Conservation (phyloP, 495 filamentous ascomycete species). For the Diplogelasinospora grovesii region DNA sequence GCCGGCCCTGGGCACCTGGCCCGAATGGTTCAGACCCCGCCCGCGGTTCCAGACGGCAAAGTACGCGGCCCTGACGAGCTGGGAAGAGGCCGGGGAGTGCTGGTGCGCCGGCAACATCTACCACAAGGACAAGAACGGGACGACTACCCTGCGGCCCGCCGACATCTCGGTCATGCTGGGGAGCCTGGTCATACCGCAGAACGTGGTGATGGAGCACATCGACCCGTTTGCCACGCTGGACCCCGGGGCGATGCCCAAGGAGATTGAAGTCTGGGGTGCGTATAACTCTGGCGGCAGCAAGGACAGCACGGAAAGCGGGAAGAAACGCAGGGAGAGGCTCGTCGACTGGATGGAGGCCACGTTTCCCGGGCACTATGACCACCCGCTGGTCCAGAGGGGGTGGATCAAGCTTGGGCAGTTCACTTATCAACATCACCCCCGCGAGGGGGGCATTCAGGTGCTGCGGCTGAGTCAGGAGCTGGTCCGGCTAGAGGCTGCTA, state of each 20-base stretch:
- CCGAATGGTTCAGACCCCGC: conserved; percentile 17
- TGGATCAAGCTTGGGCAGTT: conserved; percentile 49
- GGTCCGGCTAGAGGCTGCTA: conserved; percentile 24
- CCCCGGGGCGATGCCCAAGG: conserved; percentile 47
- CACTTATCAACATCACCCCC: conserved; percentile 39
- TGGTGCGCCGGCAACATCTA: conserved; percentile 50
- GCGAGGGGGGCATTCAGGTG: conserved; percentile 41
- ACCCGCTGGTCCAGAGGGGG: conserved; percentile 15
- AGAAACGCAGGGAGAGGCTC: conserved; percentile 22
- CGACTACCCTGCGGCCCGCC: conserved; percentile 21
- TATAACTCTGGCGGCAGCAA: no score
- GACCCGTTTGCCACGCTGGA: conserved; percentile 45
- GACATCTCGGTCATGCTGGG: conserved; percentile 43
- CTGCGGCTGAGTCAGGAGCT: conserved; percentile 41
- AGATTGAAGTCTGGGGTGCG: conserved; percentile 55
- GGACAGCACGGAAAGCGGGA: conserved; percentile 23
- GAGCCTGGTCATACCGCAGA: conserved; percentile 43
- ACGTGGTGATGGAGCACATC: conserved; percentile 60
- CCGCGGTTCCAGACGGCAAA: conserved; percentile 23
- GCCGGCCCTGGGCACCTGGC: conserved; percentile 10
- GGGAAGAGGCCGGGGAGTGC: conserved; percentile 59
- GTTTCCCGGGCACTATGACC: conserved; percentile 21
- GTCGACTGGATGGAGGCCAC: conserved; percentile 22
- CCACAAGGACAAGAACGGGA: conserved; percentile 11
- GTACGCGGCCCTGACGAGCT: conserved; percentile 42